Conservation (phyloP, 306 rosid species). For the Cucumis melo region DNA sequence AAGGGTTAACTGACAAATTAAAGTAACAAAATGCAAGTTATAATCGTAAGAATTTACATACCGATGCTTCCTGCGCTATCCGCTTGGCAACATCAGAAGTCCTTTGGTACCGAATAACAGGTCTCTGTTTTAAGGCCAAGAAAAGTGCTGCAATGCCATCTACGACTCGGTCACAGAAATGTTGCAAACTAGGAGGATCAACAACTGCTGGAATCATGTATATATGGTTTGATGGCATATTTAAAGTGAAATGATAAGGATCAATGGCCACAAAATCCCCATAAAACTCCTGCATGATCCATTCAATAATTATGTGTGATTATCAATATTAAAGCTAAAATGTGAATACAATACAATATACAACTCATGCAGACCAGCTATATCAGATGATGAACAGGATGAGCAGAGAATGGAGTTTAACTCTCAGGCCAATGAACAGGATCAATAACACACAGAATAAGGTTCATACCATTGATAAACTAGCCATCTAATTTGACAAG, state of each 20-base stretch:
- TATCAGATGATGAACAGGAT: background rate
- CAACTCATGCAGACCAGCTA: background rate
- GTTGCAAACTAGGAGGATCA: constrained; percentile 58
- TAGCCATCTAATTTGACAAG: background rate
- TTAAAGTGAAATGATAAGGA: constrained; percentile 80
- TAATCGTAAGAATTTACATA: constrained; percentile 19
- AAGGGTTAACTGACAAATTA: background rate
- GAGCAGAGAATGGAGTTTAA: constrained; percentile 6
- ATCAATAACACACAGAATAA: background rate
- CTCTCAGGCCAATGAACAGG: background rate
- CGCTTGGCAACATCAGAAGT: constrained; percentile 82
- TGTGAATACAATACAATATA: background rate
- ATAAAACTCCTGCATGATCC: constrained; percentile 72
- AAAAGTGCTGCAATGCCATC: constrained; percentile 84
- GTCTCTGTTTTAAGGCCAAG: constrained; percentile 78
- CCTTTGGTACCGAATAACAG: constrained; percentile 81
- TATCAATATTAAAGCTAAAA: background rate
- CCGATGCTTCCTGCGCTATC: constrained; percentile 80
- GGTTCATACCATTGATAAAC: background rate
- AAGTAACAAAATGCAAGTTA: background rate
- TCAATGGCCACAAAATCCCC: constrained; percentile 77
- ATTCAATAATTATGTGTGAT: constrained; percentile 12
- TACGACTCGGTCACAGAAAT: constrained; percentile 62
- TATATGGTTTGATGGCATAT: constrained; percentile 52
- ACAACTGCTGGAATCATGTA: constrained; percentile 92